phyloP scores from a whole-genome alignment of 2,329 filamentous ascomycete genomes.

The Tolypocladium tropicale region DNA sequence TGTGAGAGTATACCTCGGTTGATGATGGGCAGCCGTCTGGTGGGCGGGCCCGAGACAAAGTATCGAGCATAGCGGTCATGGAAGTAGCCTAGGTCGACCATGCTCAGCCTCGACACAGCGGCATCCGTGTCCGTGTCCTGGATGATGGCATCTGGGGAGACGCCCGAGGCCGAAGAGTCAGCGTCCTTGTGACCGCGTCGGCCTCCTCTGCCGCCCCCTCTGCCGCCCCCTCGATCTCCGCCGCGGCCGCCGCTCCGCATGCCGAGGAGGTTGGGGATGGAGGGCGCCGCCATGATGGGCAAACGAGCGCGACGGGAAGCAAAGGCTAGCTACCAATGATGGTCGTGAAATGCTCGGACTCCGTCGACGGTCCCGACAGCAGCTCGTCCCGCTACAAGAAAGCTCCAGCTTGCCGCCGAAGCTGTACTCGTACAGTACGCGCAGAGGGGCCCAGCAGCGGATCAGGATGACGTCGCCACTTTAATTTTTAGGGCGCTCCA shows the following conservation, averaged over 20 bases:
- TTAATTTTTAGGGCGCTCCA: background rate
- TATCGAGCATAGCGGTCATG: constrained; percentile 66
- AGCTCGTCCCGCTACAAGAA: background rate
- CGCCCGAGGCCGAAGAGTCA: constrained; percentile 18
- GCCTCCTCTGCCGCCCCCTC: constrained; percentile 21
- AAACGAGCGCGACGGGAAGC: background rate
- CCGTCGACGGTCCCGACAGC: background rate
- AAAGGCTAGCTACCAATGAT: too few relatives aligned
- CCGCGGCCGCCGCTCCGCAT: constrained; percentile 28
- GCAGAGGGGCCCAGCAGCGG: too few relatives aligned
- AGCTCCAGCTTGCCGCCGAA: background rate
- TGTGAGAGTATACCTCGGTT: constrained; percentile 64
- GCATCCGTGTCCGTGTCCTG: constrained; percentile 91
- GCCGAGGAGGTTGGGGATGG: constrained; percentile 70
- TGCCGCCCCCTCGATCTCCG: constrained; percentile 27
- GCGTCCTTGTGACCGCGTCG: constrained; percentile 13
- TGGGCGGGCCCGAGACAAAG: constrained; percentile 50
- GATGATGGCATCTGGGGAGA: constrained; percentile 60
- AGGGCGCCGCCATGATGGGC: constrained; percentile 58
- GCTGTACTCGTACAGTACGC: too few relatives aligned
- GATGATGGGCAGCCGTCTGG: constrained; percentile 76
- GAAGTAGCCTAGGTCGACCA: constrained; percentile 76
- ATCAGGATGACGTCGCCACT: background rate
- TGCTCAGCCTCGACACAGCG: constrained; percentile 77
- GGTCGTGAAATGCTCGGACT: too few relatives aligned